Conservation (phyloP, 441 rosid genomes). For the Pelargonium australe region DNA sequence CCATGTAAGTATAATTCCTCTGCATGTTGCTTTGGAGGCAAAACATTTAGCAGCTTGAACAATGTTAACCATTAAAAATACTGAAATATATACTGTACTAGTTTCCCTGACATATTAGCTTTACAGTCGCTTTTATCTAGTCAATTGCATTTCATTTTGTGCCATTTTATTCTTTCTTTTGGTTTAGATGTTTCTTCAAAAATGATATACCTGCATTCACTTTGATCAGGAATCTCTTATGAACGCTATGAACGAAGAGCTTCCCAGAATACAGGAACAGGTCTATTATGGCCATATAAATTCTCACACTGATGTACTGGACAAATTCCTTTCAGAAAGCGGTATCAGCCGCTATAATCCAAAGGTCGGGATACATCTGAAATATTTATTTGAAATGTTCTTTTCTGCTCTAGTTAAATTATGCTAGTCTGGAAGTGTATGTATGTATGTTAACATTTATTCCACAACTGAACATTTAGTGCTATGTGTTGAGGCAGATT, state of each 20-base stretch:
- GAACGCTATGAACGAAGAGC: slow-evolving; percentile 95
- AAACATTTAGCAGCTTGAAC: background rate
- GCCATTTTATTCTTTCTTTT: slow-evolving; percentile 10
- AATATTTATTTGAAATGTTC: slow-evolving; percentile 16
- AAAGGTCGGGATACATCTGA: slow-evolving; percentile 40
- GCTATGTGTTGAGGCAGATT: slow-evolving; percentile 46
- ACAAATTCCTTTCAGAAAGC: slow-evolving; percentile 78
- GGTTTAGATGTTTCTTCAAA: slow-evolving; percentile 2
- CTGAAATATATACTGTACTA: background rate
- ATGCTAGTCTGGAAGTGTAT: background rate
- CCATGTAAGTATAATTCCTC: background rate
- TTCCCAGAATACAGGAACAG: slow-evolving; percentile 92
- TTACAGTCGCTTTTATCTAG: slow-evolving; percentile 6
- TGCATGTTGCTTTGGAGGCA: background rate
- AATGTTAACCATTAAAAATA: background rate
- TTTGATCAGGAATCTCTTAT: slow-evolving; percentile 71
- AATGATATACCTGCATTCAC: slow-evolving; percentile 18
- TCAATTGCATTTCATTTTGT: background rate
- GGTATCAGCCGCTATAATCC: slow-evolving; percentile 92
- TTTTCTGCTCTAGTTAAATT: slow-evolving; percentile 1
- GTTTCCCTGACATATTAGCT: background rate
- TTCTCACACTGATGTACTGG: slow-evolving; percentile 79
- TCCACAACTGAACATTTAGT: slow-evolving; percentile 15
- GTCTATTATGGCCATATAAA: slow-evolving; percentile 87
- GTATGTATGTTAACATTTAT: background rate